Evolutionary conservation across 1,139 yeast species (phyloP).

Genomic region (Geotrichum histeridarum): DNA sequence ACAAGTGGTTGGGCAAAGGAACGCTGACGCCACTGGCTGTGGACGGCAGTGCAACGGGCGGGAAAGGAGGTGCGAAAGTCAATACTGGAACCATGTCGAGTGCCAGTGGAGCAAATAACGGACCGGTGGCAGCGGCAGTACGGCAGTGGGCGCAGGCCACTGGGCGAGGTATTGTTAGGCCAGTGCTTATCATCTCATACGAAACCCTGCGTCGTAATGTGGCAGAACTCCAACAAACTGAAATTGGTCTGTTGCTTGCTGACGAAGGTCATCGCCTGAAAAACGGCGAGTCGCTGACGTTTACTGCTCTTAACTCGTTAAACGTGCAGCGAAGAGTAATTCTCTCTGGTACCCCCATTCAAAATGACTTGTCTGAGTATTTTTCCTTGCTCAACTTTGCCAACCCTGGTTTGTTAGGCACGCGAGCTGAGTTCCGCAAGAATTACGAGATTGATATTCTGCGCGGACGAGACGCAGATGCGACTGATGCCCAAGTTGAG

Average conservation of each 20-base stretch:
- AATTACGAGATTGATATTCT: conserved; percentile 78
- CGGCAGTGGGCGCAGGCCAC: conserved; percentile 83
- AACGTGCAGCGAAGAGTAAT: conserved; percentile 86
- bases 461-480: conserved; percentile 84
- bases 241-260: conserved; percentile 83
- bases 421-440: conserved; percentile 75
- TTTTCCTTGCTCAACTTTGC: conserved; percentile 88
- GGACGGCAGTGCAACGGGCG: conserved; percentile 85
- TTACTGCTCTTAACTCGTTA: conserved; percentile 77
- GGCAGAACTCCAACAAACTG: conserved; percentile 67
- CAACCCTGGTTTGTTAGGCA: conserved; percentile 88
- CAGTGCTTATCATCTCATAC: conserved; percentile 90
- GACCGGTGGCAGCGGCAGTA: conserved; percentile 57
- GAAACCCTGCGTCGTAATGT: conserved; percentile 89
- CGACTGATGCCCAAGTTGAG: conserved; percentile 71
- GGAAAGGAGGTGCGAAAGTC: conserved; percentile 40
- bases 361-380: conserved; percentile 91
- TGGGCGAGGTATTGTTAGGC: conserved; percentile 87
- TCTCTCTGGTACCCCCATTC: conserved; percentile 95
- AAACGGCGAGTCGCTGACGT: conserved; percentile 90
- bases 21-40: conserved; percentile 82
- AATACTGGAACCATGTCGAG: conserved; percentile 16
- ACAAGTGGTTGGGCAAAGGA: conserved; percentile 94
- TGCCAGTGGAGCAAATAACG: conserved; percentile 38
- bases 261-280: conserved; percentile 96